Evolutionary conservation across 352 stramenopile species (phyloP), one percentile per base, ranked within the genome.

Genomic region (Poterioochromonas sp.): DNA sequence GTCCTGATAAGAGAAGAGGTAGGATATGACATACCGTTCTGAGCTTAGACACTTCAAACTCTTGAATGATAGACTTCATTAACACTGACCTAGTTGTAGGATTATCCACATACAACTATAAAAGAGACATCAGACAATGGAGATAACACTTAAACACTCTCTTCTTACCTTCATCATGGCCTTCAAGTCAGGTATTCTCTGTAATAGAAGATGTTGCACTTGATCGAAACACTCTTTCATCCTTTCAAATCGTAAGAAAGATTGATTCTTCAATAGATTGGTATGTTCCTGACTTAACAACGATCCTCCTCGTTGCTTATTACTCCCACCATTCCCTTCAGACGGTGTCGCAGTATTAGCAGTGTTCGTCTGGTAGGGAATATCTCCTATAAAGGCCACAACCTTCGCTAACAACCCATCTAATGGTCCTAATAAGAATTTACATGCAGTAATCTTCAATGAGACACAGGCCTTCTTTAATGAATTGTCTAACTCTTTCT

Each of bases 41-140:
- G 15, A 63, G 53, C n/a, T 83, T 43, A 40, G 69, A 12, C 29
- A 64, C 2, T 22, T 69, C 8, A 64, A 77, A 29, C 26, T 77
- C 69, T 40, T 77, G 69, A 35, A 77, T 11, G 26, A 77, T 65
- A 22, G 69, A 35, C 37, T 77, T 77, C 11, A 77, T 12, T 29
- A 77, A 12, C 5, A 77, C 37, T 11, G 34, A 22, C 32, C 47
- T 37, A 5, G 69, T 29, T 8, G 39, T 37, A 26, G 29, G 8
- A 44, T 58, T 63, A 40, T 77, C 69, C 5, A 77, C 73, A 44
- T 77, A 77, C n/a, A 77, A 35, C 69, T 73, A 49, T 11, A 73
- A 15, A 64, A 3, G 35, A 73, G 32, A 47, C 37, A 8, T 26
- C 12, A 68, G 58, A 5, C 5, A 40, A 47, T 29, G 8, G 5